Percentiles rank a stretch among this genome's conserved stretches.
Evolutionary conservation across 2,329 filamentous ascomycete genomes (phyloP).

Genomic region (Thyridium curvatum): DNA sequence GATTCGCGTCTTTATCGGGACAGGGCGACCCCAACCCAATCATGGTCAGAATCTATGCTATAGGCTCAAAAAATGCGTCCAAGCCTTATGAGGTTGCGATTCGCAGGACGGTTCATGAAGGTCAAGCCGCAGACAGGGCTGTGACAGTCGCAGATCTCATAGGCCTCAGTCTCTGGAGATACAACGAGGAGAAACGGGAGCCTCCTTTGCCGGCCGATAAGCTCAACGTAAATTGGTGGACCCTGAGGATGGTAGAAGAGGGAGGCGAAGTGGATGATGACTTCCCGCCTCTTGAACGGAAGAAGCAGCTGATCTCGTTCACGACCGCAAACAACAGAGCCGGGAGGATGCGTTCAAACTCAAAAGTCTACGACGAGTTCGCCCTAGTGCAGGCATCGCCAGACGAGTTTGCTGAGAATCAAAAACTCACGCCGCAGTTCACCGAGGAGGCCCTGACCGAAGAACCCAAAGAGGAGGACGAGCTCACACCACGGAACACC

Average conservation of each 20-base stretch:
- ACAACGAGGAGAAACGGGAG: constrained; percentile 69
- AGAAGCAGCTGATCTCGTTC: constrained; percentile 68
- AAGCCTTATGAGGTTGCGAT: constrained; percentile 69
- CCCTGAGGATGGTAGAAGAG: constrained; percentile 75
- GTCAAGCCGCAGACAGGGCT: constrained; percentile 52
- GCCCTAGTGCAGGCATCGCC: constrained; percentile 68
- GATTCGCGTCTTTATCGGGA: constrained; percentile 69
- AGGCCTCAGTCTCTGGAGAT: constrained; percentile 70
- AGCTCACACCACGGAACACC: constrained; percentile 39
- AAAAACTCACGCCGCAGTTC: constrained; percentile 60
- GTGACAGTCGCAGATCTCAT: constrained; percentile 78
- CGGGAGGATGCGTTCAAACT: constrained; percentile 60
- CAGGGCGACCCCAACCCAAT: constrained; percentile 74
- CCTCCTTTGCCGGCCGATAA: constrained; percentile 60
- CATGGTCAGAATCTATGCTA: constrained; percentile 69
- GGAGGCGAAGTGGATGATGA: constrained; percentile 82
- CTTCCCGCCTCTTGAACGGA: constrained; percentile 72
- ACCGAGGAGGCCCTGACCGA: constrained; percentile 41
- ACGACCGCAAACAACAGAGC: constrained; percentile 74
- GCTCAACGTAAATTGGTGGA: constrained; percentile 76
- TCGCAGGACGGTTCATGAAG: constrained; percentile 61
- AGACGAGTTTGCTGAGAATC: constrained; percentile 63
- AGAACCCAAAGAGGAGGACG: constrained; percentile 31
- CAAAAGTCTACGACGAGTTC: constrained; percentile 77
- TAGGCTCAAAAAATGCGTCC: constrained; percentile 58